Conservation (phyloP, 2,329 filamentous ascomycete species). For the Aureobasidium vineae region DNA sequence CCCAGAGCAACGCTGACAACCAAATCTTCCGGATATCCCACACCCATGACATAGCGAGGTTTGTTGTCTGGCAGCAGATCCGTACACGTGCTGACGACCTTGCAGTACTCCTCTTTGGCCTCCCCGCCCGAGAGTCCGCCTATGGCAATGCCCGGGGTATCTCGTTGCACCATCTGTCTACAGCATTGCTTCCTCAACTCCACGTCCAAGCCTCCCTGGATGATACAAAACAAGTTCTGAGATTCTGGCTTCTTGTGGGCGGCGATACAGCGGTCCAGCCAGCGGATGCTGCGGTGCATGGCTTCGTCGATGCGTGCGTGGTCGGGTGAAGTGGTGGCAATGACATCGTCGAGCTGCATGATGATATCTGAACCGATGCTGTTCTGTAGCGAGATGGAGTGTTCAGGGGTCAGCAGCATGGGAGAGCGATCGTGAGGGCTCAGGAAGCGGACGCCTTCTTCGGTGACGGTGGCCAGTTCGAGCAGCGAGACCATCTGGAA, state of each 20-base stretch:
- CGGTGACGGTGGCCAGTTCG: slow-evolving; percentile 88
- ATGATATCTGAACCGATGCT: slow-evolving; percentile 98
- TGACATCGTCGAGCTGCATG: slow-evolving; percentile 98
- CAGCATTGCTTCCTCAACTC: slow-evolving; percentile 83
- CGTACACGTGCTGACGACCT: slow-evolving; percentile 80
- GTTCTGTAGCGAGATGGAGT: slow-evolving; percentile 94
- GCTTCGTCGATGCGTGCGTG: slow-evolving; percentile 83
- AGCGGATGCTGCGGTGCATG: slow-evolving; percentile 90
- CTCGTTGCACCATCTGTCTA: slow-evolving; percentile 77
- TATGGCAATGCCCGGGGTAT: slow-evolving; percentile 95
- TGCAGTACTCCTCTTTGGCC: slow-evolving; percentile 88
- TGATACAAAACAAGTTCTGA: slow-evolving; percentile 98
- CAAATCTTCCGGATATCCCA: slow-evolving; percentile 93
- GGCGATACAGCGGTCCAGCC: slow-evolving; percentile 92
- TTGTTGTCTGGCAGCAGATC: slow-evolving; percentile 81
- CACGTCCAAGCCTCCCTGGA: slow-evolving; percentile 90
- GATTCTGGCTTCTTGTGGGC: slow-evolving; percentile 78
- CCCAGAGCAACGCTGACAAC: slow-evolving; percentile 91
- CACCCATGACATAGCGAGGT: slow-evolving; percentile 98
- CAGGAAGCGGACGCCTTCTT: slow-evolving; percentile 93
- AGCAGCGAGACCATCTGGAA: slow-evolving; percentile 99
- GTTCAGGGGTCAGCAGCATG: slow-evolving; percentile 96
- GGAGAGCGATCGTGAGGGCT: slow-evolving; percentile 92
- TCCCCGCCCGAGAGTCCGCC: slow-evolving; percentile 93
- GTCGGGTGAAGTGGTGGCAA: slow-evolving; percentile 93